Conservation (phyloP, 371 early-diverging fungal species). For the Mucor saturninus region DNA sequence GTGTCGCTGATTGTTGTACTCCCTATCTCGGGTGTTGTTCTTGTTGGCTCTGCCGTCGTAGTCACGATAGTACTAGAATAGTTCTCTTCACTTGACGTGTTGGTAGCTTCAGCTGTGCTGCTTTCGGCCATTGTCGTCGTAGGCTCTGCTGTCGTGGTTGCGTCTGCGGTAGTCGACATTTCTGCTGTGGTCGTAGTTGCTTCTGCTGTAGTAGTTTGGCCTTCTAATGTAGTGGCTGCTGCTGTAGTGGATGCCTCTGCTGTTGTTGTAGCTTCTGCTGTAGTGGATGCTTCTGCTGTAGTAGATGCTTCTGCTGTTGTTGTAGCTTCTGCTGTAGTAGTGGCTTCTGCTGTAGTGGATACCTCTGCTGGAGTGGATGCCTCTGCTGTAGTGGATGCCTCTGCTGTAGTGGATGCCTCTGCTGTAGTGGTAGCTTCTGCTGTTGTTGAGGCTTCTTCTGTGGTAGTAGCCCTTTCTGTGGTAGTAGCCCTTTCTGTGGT, state of each 20-base stretch:
- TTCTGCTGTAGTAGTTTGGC: not conserved
- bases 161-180: not conserved
- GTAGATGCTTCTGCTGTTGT: constrained; percentile 1
- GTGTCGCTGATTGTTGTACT: not conserved
- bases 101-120: not conserved
- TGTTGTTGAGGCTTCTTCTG: not conserved
- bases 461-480: not conserved
- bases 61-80: not conserved
- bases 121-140: too few relatives aligned
- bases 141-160: too few relatives aligned
- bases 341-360: not conserved
- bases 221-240: too few relatives aligned
- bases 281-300: not conserved
- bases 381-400: not conserved
- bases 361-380: not conserved
- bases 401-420: not conserved
- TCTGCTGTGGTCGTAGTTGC: not conserved
- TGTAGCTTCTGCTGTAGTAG: not conserved
- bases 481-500: not conserved
- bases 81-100: not conserved
- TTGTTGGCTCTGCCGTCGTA: not conserved
- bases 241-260: too few relatives aligned
- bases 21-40: not conserved
- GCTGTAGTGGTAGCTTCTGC: not conserved
- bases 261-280: not conserved